Conservation (phyloP, 2,329 filamentous ascomycete species). For the Penicillium sp. region DNA sequence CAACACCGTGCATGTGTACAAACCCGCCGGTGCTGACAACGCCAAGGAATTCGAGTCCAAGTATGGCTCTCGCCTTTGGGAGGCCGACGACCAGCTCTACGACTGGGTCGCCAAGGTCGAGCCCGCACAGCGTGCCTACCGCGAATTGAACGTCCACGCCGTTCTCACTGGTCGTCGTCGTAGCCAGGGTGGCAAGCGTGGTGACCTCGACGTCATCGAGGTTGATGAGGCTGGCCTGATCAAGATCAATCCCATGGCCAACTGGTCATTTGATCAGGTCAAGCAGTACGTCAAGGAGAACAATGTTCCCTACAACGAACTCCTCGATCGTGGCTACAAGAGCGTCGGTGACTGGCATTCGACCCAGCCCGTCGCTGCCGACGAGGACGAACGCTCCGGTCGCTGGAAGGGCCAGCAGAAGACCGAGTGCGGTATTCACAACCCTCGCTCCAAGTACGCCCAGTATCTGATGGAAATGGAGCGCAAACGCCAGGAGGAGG, state of each 20-base stretch:
- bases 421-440: constrained; percentile 98
- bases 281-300: constrained; percentile 81
- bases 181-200: constrained; percentile 89
- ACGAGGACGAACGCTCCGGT: constrained; percentile 92
- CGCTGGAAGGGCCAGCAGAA: constrained; percentile 96
- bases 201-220: constrained; percentile 86
- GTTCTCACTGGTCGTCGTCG: constrained; percentile 88
- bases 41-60: constrained; percentile 74
- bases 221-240: constrained; percentile 86
- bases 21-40: constrained; percentile 72
- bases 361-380: constrained; percentile 81
- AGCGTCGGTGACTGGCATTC: constrained; percentile 98
- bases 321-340: constrained; percentile 95
- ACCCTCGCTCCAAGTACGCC: constrained; percentile 90
- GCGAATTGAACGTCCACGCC: constrained; percentile 80
- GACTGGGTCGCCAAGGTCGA: constrained; percentile 98
- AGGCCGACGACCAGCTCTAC: constrained; percentile 82
- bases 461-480: constrained; percentile 76
- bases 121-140: constrained; percentile 86
- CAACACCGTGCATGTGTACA: constrained; percentile 83
- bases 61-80: constrained; percentile 82
- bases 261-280: constrained; percentile 90
- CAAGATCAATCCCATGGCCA: constrained; percentile 96
- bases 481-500: constrained; percentile 62
- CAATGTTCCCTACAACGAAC: constrained; percentile 87